A percentile compares a stretch with the other conserved stretches of the same genome.
These are phyloP conservation scores for Ceratocystiopsis brevicomis DNA, from an alignment of 2,329 filamentous ascomycete genomes.

Conservation along the genomic window DNA sequence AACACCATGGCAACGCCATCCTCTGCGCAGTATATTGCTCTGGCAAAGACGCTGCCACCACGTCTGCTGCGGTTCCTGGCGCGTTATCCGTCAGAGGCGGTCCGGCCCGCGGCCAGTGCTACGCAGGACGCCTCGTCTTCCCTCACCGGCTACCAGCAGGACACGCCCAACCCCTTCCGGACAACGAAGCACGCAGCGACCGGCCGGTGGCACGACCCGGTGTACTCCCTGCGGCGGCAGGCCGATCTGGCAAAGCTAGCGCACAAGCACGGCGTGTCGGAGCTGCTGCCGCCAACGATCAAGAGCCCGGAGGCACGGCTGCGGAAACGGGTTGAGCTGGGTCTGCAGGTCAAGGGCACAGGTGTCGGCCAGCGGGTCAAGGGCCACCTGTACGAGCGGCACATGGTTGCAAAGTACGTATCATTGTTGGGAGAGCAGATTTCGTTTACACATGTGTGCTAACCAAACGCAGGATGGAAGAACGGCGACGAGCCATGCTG, in stretches of 20 bases:
- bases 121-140: constrained; percentile 20
- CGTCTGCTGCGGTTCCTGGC: constrained; percentile 75
- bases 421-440: background rate
- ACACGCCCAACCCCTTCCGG: constrained; percentile 61
- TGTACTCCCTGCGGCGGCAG: constrained; percentile 70
- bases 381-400: constrained; percentile 84
- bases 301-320: constrained; percentile 60
- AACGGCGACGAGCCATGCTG: constrained; percentile 80
- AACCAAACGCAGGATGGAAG: constrained; percentile 45
- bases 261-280: constrained; percentile 56
- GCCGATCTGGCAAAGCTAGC: constrained; percentile 83
- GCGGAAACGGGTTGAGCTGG: constrained; percentile 55
- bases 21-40: constrained; percentile 23
- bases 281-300: constrained; percentile 54
- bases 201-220: constrained; percentile 66
- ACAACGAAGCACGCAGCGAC: constrained; percentile 61
- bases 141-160: constrained; percentile 32
- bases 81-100: constrained; percentile 59
- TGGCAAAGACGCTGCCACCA: constrained; percentile 56
- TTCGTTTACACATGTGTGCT: background rate
- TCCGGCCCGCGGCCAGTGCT: constrained; percentile 33
- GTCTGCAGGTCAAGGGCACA: constrained; percentile 75
- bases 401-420: constrained; percentile 53
- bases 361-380: constrained; percentile 86
- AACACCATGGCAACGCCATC: constrained; percentile 6